A percentile compares a stretch with the other conserved stretches of the same genome.
phyloP scores from a whole-genome alignment of 2,329 filamentous ascomycete genomes.

The Raffaelea albimanens region DNA sequence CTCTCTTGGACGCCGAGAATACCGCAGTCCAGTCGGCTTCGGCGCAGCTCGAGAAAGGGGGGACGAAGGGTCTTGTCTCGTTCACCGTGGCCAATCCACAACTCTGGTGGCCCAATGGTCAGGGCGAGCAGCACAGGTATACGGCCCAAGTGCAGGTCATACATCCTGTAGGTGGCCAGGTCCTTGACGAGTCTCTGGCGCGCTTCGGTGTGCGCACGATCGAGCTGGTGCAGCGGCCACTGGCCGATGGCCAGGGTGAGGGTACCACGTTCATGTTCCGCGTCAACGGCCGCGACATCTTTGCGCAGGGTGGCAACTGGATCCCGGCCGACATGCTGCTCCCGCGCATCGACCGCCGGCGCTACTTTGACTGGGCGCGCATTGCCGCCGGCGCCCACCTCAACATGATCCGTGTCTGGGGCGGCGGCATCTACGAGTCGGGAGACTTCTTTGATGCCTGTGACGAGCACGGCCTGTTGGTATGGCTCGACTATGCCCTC shows the following conservation, averaged over 20 bases:
- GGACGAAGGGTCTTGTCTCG: background rate
- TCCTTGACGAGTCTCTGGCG: background rate
- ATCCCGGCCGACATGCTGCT: conserved; percentile 74
- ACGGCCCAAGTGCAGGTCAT: conserved; percentile 10
- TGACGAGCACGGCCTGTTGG: conserved; percentile 59
- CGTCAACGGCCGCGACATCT: conserved; percentile 65
- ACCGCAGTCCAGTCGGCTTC: too few species aligned
- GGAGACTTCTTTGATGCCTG: conserved; percentile 58
- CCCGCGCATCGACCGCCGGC: conserved; percentile 54
- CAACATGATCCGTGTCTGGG: conserved; percentile 68
- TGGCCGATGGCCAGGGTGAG: conserved; percentile 49
- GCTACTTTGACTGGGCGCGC: conserved; percentile 64
- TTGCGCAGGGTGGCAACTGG: conserved; percentile 73
- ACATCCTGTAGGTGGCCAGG: background rate
- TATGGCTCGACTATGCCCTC: conserved; percentile 70
- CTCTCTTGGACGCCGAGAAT: too few species aligned
- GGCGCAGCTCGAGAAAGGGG: too few species aligned
- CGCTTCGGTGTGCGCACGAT: conserved; percentile 57
- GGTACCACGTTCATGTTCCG: conserved; percentile 68
- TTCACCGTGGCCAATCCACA: background rate
- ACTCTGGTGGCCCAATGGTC: conserved; percentile 1
- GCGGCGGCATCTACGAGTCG: conserved; percentile 61
- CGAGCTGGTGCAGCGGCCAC: conserved; percentile 45
- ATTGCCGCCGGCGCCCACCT: conserved; percentile 68
- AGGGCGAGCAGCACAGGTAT: conserved; percentile 1